Conservation (phyloP, 768 basidiomycete genomes). For the Mycena haematopus region DNA sequence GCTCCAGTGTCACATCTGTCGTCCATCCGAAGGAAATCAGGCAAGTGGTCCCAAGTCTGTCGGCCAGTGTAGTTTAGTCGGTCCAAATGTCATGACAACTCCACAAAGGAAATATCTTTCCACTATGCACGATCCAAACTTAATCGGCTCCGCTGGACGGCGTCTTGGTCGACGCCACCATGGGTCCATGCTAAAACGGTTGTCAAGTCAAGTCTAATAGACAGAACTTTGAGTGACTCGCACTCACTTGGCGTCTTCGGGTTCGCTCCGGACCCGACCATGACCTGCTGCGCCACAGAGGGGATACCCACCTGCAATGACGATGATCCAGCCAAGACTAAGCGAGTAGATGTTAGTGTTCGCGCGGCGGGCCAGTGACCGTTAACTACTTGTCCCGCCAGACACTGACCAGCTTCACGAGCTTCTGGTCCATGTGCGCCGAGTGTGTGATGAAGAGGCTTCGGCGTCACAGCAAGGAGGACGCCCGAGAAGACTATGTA, state of each 20-base stretch:
- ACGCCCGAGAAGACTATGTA: neutral
- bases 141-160: constrained; percentile 19
- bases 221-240: neutral
- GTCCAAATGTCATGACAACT: too few relatives aligned
- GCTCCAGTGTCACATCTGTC: too few relatives aligned
- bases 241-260: constrained; percentile 28
- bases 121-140: neutral
- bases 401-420: constrained; percentile 28
- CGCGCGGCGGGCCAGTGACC: constrained; percentile 28
- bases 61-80: too few relatives aligned
- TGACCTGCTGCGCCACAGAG: constrained; percentile 26
- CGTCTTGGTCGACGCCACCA: constrained; percentile 20
- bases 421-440: constrained; percentile 31
- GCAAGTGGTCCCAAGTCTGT: too few relatives aligned
- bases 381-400: constrained; percentile 18
- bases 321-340: constrained; percentile 27
- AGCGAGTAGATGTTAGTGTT: constrained; percentile 26
- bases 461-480: neutral
- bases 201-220: neutral
- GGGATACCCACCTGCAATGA: constrained; percentile 27
- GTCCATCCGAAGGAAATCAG: too few relatives aligned
- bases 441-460: constrained; percentile 27
- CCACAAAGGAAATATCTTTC: neutral
- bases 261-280: constrained; percentile 27
- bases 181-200: constrained; percentile 22